Conservation (phyloP, 1,284 basidiomycete species). For the Cutaneotrichosporon curvatum region DNA sequence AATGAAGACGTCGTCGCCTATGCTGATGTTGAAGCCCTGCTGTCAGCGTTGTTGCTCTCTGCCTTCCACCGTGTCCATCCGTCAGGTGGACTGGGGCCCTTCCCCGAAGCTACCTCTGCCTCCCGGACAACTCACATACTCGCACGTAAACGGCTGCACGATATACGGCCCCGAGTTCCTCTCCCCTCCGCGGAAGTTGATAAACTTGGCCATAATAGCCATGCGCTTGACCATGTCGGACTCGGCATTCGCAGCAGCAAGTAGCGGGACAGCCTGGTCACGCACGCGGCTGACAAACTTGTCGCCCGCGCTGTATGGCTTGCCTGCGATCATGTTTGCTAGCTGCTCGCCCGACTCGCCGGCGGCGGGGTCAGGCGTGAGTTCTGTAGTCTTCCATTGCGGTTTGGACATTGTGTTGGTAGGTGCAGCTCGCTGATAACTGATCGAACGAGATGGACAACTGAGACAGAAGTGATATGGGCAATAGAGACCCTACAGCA, state of each 20-base stretch:
- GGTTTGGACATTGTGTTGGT: not conserved
- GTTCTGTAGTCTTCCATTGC: not conserved
- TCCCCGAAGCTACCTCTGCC: too few relatives aligned
- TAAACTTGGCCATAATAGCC: slow-evolving; percentile 19
- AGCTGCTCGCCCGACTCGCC: not conserved
- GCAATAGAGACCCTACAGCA: too few relatives aligned
- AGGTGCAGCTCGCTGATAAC: too few relatives aligned
- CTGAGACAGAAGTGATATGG: too few relatives aligned
- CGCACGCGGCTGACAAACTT: slow-evolving; percentile 28
- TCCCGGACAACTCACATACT: slow-evolving; percentile 32
- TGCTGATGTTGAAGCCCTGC: slow-evolving; percentile 42
- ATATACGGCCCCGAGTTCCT: slow-evolving; percentile 11
- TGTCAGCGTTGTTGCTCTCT: slow-evolving; percentile 1
- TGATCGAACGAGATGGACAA: too few relatives aligned
- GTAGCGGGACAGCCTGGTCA: slow-evolving; percentile 11
- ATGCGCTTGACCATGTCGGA: slow-evolving; percentile 19
- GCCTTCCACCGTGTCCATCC: too few relatives aligned
- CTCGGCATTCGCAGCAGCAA: slow-evolving; percentile 23
- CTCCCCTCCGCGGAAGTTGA: slow-evolving; percentile 11
- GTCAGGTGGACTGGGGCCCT: too few relatives aligned
- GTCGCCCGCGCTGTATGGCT: slow-evolving; percentile 32
- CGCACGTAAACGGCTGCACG: slow-evolving; percentile 29
- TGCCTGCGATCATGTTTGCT: slow-evolving; percentile 26
- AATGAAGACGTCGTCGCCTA: slow-evolving; percentile 40
- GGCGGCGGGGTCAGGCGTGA: not conserved